Percentiles rank a stretch among this genome's conserved stretches.
phyloP scores from a whole-genome alignment of 1,139 yeast genomes.

The Sugiyamaella japonica region DNA sequence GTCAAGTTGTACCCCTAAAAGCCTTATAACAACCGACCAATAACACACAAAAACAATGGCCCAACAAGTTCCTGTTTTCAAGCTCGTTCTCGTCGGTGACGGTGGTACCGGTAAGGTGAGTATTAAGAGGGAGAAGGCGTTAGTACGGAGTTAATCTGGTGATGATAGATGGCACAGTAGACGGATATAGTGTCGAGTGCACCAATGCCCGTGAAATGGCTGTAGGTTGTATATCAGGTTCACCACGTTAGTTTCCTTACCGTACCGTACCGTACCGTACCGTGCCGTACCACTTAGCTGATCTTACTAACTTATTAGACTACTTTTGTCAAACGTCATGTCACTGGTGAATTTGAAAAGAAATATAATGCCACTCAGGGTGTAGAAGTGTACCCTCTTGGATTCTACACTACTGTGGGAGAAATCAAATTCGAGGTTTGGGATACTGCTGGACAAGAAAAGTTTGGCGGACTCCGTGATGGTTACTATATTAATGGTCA shows the following conservation, averaged over 20 bases:
- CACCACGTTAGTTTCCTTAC: too few species aligned
- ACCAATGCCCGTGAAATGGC: too few species aligned
- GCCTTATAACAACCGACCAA: not conserved
- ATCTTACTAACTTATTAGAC: slow-evolving; percentile 50
- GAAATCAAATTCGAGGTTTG: slow-evolving; percentile 98
- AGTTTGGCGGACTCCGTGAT: slow-evolving; percentile 99
- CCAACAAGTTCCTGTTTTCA: slow-evolving; percentile 90
- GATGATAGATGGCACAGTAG: too few species aligned
- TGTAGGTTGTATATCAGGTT: too few species aligned
- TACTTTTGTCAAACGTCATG: slow-evolving; percentile 99
- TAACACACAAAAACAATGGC: slow-evolving; percentile 46
- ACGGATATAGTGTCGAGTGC: too few species aligned
- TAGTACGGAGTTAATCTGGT: too few species aligned
- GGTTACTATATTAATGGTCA: slow-evolving; percentile 99
- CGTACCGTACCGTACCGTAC: too few species aligned
- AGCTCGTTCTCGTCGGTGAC: slow-evolving; percentile 97
- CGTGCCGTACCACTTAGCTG: too few species aligned
- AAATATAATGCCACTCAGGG: slow-evolving; percentile 99
- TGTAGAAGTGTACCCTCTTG: slow-evolving; percentile 98
- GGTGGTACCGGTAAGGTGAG: slow-evolving; percentile 98
- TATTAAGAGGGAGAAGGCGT: slow-evolving; percentile 19
- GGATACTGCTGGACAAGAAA: slow-evolving; percentile 99
- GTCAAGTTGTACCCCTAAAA: not conserved
- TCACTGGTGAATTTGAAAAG: slow-evolving; percentile 99
- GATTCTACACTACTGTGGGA: slow-evolving; percentile 98